Base-by-base conservation (phyloP, 148 eudicot species). In the Nepenthes gracilis region DNA sequence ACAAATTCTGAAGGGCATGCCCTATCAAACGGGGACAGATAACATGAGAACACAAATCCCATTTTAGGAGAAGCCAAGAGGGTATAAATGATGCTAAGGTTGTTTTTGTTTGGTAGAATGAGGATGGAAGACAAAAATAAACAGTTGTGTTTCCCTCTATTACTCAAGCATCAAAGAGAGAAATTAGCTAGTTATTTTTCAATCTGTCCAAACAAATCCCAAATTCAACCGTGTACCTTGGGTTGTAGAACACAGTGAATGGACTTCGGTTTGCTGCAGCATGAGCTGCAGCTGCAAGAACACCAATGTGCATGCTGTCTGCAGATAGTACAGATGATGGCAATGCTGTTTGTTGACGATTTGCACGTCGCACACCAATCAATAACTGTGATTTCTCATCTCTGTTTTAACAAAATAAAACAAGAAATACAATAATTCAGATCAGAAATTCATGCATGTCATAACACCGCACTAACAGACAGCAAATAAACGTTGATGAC, bases 261-360 rank as follows among this genome's bases (percentile, higher is more conserved):
- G 92, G 76, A 59, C 82, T 93, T 70, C 87, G 75, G 65, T 81
- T 89, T 54, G 92, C 86, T 60, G 90, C 83, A 77, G 99, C 96
- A 75, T 93, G 95, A 61, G 97, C 92, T 1, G 99, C 99, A 60
- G 99, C 99, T 47, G 99, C 99, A 75, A 93, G 95, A 49, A 93
- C 90, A 43, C 99, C 99, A 52, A 93, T 93, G 70, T 93, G 97
- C 99, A 93, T 93, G 74, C 97, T 93, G 60, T 93, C 99, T 47
- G 96, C 95, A 59, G 99, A 93, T 13, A 93, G 70, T 57, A 93
- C 99, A 4, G 99, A 93, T 52, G 99, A 93, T 47, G 99, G 96
- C 72, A 93, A 70, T 54, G 95, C 12, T 49, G 95, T 71, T 68
- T 90, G 94, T 79, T 89, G 97, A 57, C 92, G 89, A 66, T 93